Evolutionary conservation across 1,139 yeast genomes (phyloP).

Genomic region (Debaryomyces psychrophilus): DNA sequence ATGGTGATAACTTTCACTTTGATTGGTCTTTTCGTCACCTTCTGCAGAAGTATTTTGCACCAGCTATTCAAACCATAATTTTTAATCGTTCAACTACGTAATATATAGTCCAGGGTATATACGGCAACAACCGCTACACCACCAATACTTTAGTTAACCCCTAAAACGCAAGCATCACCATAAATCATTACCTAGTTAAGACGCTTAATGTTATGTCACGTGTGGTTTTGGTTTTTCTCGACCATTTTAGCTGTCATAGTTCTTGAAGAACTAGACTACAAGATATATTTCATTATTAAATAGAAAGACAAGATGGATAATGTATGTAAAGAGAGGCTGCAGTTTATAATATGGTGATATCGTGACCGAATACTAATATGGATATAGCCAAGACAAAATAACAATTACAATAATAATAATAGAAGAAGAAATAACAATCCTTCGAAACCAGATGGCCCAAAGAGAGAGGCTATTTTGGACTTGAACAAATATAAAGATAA

Average conservation of each 20-base stretch:
- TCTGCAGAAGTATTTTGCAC: no score
- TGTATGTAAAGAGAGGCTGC: background rate
- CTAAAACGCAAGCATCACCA: background rate
- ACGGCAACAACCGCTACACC: background rate
- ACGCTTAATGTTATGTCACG: background rate
- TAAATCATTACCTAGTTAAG: background rate
- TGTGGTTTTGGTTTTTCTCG: background rate
- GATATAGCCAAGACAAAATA: constrained; percentile 5
- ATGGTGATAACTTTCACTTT: no score
- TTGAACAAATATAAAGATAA: constrained; percentile 77
- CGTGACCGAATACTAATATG: background rate
- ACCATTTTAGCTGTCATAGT: background rate
- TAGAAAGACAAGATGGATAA: constrained; percentile 5
- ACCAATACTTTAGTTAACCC: background rate
- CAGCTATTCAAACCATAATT: no score
- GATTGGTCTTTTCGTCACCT: no score
- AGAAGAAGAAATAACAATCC: constrained; percentile 33
- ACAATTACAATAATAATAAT: constrained; percentile 17
- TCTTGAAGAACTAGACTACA: background rate
- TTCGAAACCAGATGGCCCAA: constrained; percentile 69
- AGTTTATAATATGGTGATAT: background rate
- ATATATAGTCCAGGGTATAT: background rate
- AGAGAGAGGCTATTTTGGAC: constrained; percentile 87
- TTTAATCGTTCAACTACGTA: background rate
- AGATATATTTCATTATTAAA: background rate